phyloP scores from a whole-genome alignment of 441 rosid species.

The Viola pubescens region DNA sequence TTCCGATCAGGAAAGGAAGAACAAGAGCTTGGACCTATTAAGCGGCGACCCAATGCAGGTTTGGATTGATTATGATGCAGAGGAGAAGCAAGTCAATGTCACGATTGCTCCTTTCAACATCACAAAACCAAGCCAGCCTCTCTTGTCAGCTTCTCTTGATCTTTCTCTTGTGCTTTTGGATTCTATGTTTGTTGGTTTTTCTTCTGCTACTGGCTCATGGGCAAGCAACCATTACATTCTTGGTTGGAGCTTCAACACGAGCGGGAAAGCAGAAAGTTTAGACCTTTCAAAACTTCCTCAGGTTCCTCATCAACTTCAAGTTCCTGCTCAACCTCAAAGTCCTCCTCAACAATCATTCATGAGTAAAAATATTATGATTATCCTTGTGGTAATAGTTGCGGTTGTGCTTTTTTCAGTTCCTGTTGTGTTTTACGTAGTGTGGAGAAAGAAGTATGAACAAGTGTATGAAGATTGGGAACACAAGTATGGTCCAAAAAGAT shows the following conservation, averaged over 20 bases:
- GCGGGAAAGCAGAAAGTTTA: constrained; percentile 35
- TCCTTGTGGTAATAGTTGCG: constrained; percentile 16
- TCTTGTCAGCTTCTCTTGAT: constrained; percentile 45
- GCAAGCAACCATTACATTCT: constrained; percentile 54
- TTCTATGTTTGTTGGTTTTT: constrained; percentile 67
- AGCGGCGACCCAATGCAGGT: constrained; percentile 49
- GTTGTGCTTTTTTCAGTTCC: constrained; percentile 3
- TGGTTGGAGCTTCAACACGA: constrained; percentile 69
- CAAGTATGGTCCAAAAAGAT: constrained; percentile 69
- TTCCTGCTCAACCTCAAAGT: too few relatives aligned
- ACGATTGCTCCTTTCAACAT: constrained; percentile 48
- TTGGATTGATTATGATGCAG: constrained; percentile 72
- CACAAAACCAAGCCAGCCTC: constrained; percentile 37
- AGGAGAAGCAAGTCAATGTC: constrained; percentile 30
- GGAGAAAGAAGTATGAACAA: constrained; percentile 27
- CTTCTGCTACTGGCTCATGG: constrained; percentile 75
- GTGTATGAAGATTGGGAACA: constrained; percentile 75
- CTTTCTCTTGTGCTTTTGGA: constrained; percentile 42
- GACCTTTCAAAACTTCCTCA: constrained; percentile 55
- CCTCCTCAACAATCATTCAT: constrained; percentile 10
- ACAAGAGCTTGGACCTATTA: constrained; percentile 37
- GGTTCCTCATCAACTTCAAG: constrained; percentile 23
- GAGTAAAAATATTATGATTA: constrained; percentile 15
- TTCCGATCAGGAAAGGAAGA: constrained; percentile 1
- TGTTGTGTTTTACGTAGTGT: too few relatives aligned